Conservation (phyloP, 2,329 filamentous ascomycete species). For the Ceratocystis cacaofunesta region DNA sequence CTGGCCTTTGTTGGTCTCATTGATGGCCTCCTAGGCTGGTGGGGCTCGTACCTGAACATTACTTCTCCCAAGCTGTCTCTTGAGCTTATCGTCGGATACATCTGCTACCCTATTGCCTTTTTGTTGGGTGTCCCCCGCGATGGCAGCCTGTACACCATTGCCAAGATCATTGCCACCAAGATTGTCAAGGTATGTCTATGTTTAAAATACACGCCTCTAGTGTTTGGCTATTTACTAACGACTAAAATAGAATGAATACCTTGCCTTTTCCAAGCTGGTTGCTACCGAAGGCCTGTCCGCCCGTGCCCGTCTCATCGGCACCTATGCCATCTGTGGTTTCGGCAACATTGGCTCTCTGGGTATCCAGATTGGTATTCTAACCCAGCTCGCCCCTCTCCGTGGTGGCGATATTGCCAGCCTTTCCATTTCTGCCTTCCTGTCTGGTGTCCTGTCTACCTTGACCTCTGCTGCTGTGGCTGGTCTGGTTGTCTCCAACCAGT, state of each 20-base stretch:
- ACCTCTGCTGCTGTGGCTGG: conserved; percentile 66
- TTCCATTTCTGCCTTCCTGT: conserved; percentile 61
- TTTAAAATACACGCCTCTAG: neutral
- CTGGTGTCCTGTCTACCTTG: conserved; percentile 64
- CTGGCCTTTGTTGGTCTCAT: conserved; percentile 60
- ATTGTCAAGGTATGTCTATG: conserved; percentile 44
- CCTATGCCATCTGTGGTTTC: conserved; percentile 70
- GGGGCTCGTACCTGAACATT: conserved; percentile 65
- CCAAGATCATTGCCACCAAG: conserved; percentile 69
- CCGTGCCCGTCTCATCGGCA: conserved; percentile 67
- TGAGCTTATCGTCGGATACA: conserved; percentile 60
- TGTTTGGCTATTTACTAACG: conserved; percentile 20
- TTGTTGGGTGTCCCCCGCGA: conserved; percentile 61
- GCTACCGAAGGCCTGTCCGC: conserved; percentile 37
- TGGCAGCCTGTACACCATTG: conserved; percentile 54
- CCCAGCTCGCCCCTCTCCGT: conserved; percentile 62
- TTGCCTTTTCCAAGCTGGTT: conserved; percentile 54
- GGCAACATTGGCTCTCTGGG: conserved; percentile 79
- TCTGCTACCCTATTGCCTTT: conserved; percentile 66
- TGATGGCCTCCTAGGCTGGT: conserved; percentile 70
- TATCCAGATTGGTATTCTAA: conserved; percentile 77
- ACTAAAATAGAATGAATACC: conserved; percentile 64
- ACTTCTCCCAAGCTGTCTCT: conserved; percentile 47
- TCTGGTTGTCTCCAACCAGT: conserved; percentile 48
- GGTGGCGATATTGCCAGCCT: conserved; percentile 61